Percentiles rank a stretch among this genome's conserved stretches.
Conservation (phyloP, 345 rosid genomes). For the Populus simonii region DNA sequence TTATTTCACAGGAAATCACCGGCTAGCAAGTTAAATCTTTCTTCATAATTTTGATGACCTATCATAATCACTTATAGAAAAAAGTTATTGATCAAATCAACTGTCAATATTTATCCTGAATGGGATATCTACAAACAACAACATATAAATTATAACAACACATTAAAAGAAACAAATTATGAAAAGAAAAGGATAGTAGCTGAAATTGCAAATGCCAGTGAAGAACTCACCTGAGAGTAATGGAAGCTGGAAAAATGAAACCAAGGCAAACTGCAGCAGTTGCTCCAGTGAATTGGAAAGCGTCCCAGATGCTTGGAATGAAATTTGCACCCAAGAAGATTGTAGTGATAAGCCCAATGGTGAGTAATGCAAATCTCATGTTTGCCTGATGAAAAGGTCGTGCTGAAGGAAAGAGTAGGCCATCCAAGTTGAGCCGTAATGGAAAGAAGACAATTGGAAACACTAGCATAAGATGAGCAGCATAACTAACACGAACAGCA, state of each 20-base stretch:
- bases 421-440: conserved; percentile 73
- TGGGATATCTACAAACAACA: not conserved
- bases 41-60: not conserved
- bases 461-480: conserved; percentile 87
- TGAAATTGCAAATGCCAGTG: conserved; percentile 2
- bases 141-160: not conserved
- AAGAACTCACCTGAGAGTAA: conserved; percentile 66
- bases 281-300: conserved; percentile 94
- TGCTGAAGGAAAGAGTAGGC: conserved; percentile 74
- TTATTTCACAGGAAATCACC: not conserved
- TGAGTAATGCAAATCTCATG: conserved; percentile 63
- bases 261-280: conserved; percentile 90
- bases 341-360: conserved; percentile 50
- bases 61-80: not conserved
- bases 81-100: not conserved
- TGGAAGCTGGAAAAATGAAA: conserved; percentile 87
- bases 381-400: conserved; percentile 52
- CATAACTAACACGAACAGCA: conserved; percentile 84
- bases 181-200: not conserved
- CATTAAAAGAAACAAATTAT: not conserved
- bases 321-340: conserved; percentile 81
- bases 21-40: not conserved
- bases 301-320: conserved; percentile 98
- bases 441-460: conserved; percentile 87
- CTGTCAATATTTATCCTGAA: not conserved